Base-by-base conservation (phyloP, 2,329 filamentous ascomycete species). In the Colletotrichum sp. region DNA sequence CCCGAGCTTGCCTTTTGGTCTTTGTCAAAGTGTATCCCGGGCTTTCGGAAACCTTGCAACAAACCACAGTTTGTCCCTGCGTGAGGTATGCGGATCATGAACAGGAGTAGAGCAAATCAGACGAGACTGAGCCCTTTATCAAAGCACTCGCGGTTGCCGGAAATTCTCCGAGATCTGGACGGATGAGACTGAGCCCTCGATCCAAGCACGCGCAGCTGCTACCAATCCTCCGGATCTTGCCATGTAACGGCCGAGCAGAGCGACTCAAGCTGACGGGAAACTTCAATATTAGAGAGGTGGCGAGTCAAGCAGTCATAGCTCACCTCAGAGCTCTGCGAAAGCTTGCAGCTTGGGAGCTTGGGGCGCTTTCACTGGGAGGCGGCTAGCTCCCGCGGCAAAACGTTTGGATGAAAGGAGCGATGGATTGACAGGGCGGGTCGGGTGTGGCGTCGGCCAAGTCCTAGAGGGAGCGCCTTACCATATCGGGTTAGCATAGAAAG, bases 391-490 rank as follows among this genome's bases (percentile, higher is more conserved):
- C 52, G 73, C 34, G 48, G 74, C 66, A 3, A 64, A 38, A 32
- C 5, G 38, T 71, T 67, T 66, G 71, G 60, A 71, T 57, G 71
- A 61, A 52, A 60, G 15, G 30, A 57, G 52, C 32, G 38, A 48
- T 10, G 63, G 65, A 67, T 55, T 74, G 74, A 34, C 71, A 71
- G 55, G 73, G 43, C 66, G 71, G 71, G 60, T 26, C 74, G 71
- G 71, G 38, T 75, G 74, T 76, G 74, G 74, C 71, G 66, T 67
- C 32, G 74, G 64, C 70, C 63, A 73, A 60, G 43, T 34, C 52
- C 34, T 52, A 61, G 24, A 63, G 55, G 21, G 32, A 24, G 65
- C 32, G 21, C 48, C n/a, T 52, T 61, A 8, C 43, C 60, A n/a
- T 15, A 67, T 74, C 36, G 30, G 67, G 48, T 63, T 75, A 75